These are phyloP conservation scores for Gomphus sp. DNA, from an alignment of 1,284 basidiomycete species.

Conservation along the genomic window DNA sequence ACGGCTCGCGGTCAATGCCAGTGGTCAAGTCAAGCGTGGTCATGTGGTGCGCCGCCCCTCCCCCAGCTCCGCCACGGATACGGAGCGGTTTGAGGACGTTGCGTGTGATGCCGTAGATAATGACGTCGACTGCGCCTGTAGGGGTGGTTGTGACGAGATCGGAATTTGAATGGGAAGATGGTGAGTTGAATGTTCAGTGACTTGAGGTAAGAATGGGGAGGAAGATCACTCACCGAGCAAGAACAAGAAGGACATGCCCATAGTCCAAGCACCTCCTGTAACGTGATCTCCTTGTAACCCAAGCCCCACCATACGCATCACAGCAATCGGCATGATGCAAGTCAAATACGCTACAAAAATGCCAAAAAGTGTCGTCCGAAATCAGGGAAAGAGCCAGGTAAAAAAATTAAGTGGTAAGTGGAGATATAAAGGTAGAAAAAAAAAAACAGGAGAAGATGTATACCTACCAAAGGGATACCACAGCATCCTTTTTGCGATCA, in stretches of 20 bases:
- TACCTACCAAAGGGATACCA: not conserved
- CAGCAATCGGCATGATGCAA: slow-evolving; percentile 4
- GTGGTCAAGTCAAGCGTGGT: not conserved
- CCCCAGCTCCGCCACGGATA: not conserved
- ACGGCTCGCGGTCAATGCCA: too few species aligned
- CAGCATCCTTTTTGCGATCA: slow-evolving; percentile 6
- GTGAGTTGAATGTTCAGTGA: too few species aligned
- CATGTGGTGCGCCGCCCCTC: not conserved
- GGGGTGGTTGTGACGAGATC: not conserved
- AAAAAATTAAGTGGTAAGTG: not conserved
- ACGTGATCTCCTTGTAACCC: not conserved
- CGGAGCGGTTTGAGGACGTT: slow-evolving; percentile 3
- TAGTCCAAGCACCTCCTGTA: not conserved
- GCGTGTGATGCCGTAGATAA: slow-evolving; percentile 7
- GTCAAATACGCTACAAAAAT: not conserved
- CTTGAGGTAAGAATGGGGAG: not conserved
- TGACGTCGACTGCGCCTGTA: slow-evolving; percentile 2
- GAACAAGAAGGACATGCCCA: slow-evolving; percentile 2
- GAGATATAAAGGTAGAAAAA: too few species aligned
- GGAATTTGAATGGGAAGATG: too few species aligned
- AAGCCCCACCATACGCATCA: not conserved
- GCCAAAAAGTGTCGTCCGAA: not conserved
- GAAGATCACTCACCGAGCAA: not conserved
- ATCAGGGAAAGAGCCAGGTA: not conserved
- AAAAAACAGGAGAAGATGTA: not conserved